These are phyloP conservation scores for Penicillium crystallinum DNA, from an alignment of 495 filamentous ascomycete species.

Conservation along the genomic window DNA sequence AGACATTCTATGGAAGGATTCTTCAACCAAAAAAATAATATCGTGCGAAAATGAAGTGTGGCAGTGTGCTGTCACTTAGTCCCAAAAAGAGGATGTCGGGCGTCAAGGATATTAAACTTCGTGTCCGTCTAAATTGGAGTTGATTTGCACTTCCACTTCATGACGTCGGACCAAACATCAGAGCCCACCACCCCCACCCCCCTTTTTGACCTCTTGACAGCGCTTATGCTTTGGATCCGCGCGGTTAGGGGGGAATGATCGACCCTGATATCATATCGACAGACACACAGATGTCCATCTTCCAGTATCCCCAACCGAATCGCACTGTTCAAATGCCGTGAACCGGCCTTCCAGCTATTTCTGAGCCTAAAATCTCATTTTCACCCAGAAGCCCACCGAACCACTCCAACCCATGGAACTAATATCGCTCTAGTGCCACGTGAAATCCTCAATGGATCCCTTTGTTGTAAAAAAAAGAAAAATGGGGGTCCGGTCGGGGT, in stretches of 20 bases:
- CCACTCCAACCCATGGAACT: neutral
- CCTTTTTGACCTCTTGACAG: neutral
- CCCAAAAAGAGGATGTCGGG: too few relatives aligned
- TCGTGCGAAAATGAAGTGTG: too few relatives aligned
- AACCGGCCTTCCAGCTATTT: neutral
- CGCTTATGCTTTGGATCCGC: neutral
- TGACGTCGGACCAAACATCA: neutral
- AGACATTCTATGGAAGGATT: too few relatives aligned
- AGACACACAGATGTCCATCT: too few relatives aligned
- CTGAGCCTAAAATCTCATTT: neutral
- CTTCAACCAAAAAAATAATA: too few relatives aligned
- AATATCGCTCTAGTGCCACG: constrained; percentile 3
- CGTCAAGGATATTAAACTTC: too few relatives aligned
- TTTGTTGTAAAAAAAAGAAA: too few relatives aligned
- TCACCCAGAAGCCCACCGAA: neutral
- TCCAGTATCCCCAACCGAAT: too few relatives aligned
- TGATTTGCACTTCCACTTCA: too few relatives aligned
- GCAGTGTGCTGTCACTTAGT: too few relatives aligned
- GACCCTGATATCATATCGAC: neutral
- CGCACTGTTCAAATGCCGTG: neutral
- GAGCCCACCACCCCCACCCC: neutral
- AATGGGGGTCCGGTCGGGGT: constrained; percentile 13
- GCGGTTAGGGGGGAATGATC: neutral
- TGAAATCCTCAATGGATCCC: constrained; percentile 8
- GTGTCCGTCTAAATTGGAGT: too few relatives aligned